Evolutionary conservation across 1,284 basidiomycete genomes (phyloP), one percentile per base, ranked within the genome.

Genomic region (Boletus albobrunnescens): DNA sequence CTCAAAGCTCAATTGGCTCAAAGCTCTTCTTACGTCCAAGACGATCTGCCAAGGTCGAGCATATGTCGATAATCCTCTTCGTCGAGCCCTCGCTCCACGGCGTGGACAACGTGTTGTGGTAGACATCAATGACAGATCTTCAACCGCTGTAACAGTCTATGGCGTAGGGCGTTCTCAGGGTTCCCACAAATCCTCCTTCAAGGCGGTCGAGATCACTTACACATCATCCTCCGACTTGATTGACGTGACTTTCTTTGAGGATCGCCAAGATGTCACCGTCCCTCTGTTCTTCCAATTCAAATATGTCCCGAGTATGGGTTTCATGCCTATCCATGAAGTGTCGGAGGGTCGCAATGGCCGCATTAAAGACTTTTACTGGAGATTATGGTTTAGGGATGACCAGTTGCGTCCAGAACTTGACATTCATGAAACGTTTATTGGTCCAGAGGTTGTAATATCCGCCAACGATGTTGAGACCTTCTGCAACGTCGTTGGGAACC

Each of bases 341-440:
- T 79, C 84, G 22, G 77, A 82, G 13, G 90, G 81, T 54, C 87
- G 95, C 60, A 98, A 95, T 74, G 77, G 77, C 56, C 82, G 91
- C 54, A 96, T 99, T 77, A 98, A 98, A 74, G 80, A 87, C 58
- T 94, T 94, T 66, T 95, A 97, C 76, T 98, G 94, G 94, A 85
- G 85, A 64, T 71, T 97, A 28, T 97, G 94, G 94, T 94, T 94
- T 65, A 91, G 93, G 37, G 90, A 91, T 62, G 76, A 90, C 54
- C 81, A 85, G 56, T 68, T 67, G 4, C 76, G 94, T 30, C 91
- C 91, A 19, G 67, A 77, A 14, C 82, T 97, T 55, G 77, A 84
- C 55, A 74, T 94, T 44, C 79, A 79, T 52, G 80, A 91, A 56
- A 82, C 79, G 12, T 94, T 95, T 71, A 79, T 81, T 47, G 88